These are phyloP conservation scores for Cynara cardunculus DNA, from an alignment of 129 eudicot species.

Conservation along the genomic window DNA sequence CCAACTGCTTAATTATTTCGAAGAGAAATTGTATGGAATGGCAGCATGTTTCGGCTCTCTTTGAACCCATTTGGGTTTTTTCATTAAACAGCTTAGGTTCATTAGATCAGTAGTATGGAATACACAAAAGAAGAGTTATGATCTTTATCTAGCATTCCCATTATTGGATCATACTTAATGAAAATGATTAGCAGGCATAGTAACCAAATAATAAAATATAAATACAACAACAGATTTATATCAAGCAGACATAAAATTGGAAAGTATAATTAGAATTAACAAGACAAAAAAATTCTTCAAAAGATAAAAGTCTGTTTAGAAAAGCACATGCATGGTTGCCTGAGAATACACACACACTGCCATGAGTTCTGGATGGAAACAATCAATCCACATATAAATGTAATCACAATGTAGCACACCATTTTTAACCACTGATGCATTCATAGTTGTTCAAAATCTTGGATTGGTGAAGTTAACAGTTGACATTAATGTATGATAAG, in stretches of 20 bases:
- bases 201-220: background rate
- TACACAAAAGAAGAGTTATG: background rate
- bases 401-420: too few species aligned
- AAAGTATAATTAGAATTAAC: background rate
- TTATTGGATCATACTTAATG: background rate
- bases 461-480: too few species aligned
- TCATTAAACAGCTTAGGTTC: conserved; percentile 19
- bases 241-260: background rate
- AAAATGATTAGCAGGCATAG: background rate
- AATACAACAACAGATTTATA: background rate
- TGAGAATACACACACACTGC: too few species aligned
- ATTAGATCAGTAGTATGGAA: conserved; percentile 8
- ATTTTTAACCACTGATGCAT: too few species aligned
- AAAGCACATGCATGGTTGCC: too few species aligned
- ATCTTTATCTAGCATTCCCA: background rate
- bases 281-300: background rate
- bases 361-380: too few species aligned
- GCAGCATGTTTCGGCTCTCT: too few species aligned
- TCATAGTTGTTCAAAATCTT: too few species aligned
- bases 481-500: too few species aligned
- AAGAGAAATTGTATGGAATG: too few species aligned
- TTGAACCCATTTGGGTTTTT: conserved; percentile 10
- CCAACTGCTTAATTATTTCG: conserved; percentile 25
- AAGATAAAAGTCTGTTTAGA: too few species aligned
- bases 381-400: too few species aligned